Conservation (phyloP, 768 basidiomycete species). For the Butyriboletus loyo region DNA sequence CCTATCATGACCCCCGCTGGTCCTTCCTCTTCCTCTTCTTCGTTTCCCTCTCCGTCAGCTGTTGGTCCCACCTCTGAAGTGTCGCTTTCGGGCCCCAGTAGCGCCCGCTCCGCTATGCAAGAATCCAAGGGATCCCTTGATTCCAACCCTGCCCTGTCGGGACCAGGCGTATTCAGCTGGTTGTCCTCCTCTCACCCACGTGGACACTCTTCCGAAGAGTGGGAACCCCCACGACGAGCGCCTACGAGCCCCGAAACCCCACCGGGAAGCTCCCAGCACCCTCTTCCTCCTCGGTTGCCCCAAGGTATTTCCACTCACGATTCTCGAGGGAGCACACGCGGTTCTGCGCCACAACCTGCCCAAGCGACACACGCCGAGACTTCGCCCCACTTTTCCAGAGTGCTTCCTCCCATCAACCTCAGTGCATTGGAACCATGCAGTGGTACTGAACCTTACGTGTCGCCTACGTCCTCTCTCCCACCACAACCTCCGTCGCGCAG, state of each 20-base stretch:
- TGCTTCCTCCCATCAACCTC: constrained; percentile 28
- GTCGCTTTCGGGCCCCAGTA: constrained; percentile 11
- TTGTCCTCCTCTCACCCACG: constrained; percentile 13
- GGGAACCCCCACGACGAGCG: constrained; percentile 14
- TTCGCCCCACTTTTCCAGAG: constrained; percentile 27
- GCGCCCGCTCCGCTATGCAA: constrained; percentile 6
- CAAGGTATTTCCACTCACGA: constrained; percentile 8
- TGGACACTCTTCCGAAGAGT: constrained; percentile 16
- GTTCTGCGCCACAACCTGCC: constrained; percentile 8
- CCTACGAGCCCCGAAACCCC: constrained; percentile 10
- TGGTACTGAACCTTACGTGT: constrained; percentile 16
- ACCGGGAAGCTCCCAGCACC: constrained; percentile 1
- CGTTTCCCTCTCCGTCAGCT: constrained; percentile 10
- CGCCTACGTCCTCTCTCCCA: constrained; percentile 27
- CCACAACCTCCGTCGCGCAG: constrained; percentile 32
- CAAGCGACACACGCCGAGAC: constrained; percentile 10
- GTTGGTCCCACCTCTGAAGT: constrained; percentile 8
- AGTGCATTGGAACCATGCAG: constrained; percentile 15
- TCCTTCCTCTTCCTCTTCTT: constrained; percentile 20
- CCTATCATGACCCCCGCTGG: constrained; percentile 41
- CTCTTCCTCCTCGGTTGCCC: constrained; percentile 3
- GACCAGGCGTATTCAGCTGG: constrained; percentile 54
- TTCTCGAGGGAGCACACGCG: constrained; percentile 12
- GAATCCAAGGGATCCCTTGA: constrained; percentile 32
- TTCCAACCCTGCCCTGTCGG: constrained; percentile 42